phyloP scores from a whole-genome alignment of 345 rosid species.

The Gynandropsis gynandra region DNA sequence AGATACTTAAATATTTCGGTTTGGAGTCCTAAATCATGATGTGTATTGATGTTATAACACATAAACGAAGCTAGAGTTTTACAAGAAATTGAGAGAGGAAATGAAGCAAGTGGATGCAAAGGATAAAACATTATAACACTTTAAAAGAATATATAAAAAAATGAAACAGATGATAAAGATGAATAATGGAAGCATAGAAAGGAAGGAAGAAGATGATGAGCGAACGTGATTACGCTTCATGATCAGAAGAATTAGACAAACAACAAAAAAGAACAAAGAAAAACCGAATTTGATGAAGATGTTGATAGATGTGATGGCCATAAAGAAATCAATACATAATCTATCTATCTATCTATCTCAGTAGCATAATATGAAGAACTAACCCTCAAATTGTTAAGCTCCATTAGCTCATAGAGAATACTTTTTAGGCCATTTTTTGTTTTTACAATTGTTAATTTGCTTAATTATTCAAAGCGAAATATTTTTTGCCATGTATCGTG shows the following conservation, averaged over 20 bases:
- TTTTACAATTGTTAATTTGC: no score
- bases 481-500: no score
- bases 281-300: conserved; percentile 42
- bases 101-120: conserved; percentile 56
- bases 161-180: conserved; percentile 47
- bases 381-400: conserved; percentile 48
- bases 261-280: conserved; percentile 37
- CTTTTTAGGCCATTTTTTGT: no score
- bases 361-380: conserved; percentile 68
- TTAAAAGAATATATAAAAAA: conserved; percentile 48
- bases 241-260: conserved; percentile 29
- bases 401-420: no score
- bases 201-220: conserved; percentile 17
- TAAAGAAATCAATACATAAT: conserved; percentile 20
- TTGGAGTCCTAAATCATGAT: no score
- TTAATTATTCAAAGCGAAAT: no score
- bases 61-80: conserved; percentile 47
- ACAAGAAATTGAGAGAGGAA: conserved; percentile 53
- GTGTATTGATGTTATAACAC: no score
- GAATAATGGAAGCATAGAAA: conserved; percentile 34
- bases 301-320: conserved; percentile 22
- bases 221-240: conserved; percentile 36
- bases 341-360: conserved; percentile 46
- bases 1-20: no score
- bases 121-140: conserved; percentile 49